A percentile compares a stretch with the other conserved stretches of the same genome.
These are phyloP conservation scores for Ceratobasidium sp. DNA, from an alignment of 1,284 basidiomycete genomes.

Conservation along the genomic window DNA sequence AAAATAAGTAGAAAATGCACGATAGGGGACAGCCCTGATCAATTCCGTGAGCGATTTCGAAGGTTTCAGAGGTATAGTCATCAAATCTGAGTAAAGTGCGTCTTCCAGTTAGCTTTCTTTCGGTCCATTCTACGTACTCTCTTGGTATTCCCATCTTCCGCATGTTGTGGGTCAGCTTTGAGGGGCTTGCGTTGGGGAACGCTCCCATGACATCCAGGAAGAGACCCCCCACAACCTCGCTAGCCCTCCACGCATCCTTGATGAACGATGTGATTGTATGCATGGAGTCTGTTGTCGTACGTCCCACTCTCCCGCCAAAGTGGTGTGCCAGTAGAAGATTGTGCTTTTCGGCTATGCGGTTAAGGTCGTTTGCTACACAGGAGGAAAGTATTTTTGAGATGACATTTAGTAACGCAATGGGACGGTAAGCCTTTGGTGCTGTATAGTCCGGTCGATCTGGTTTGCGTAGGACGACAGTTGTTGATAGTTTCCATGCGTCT, in stretches of 20 bases:
- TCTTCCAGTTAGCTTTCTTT: conserved; percentile 45
- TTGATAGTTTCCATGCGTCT: conserved; percentile 18
- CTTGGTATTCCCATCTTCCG: conserved; percentile 50
- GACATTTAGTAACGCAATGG: conserved; percentile 42
- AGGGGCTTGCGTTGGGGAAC: conserved; percentile 51
- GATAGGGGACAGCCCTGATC: conserved; percentile 55
- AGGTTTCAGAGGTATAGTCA: no score
- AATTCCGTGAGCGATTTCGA: conserved; percentile 51
- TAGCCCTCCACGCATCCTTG: conserved; percentile 44
- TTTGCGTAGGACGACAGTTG: conserved; percentile 37
- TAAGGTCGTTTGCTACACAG: background rate
- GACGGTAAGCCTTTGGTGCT: conserved; percentile 41
- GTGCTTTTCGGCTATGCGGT: conserved; percentile 5
- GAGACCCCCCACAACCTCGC: conserved; percentile 34
- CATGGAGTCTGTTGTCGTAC: conserved; percentile 31
- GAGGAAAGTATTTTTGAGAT: conserved; percentile 25
- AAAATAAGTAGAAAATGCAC: background rate
- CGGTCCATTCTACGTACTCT: conserved; percentile 45
- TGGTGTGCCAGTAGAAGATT: conserved; percentile 34
- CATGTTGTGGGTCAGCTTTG: conserved; percentile 53
- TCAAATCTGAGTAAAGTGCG: no score
- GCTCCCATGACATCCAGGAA: conserved; percentile 48
- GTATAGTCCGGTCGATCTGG: conserved; percentile 41
- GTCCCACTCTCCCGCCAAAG: conserved; percentile 40
- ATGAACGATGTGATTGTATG: conserved; percentile 17